Conservation (phyloP, 345 rosid genomes). For the Lumnitzera littorea region DNA sequence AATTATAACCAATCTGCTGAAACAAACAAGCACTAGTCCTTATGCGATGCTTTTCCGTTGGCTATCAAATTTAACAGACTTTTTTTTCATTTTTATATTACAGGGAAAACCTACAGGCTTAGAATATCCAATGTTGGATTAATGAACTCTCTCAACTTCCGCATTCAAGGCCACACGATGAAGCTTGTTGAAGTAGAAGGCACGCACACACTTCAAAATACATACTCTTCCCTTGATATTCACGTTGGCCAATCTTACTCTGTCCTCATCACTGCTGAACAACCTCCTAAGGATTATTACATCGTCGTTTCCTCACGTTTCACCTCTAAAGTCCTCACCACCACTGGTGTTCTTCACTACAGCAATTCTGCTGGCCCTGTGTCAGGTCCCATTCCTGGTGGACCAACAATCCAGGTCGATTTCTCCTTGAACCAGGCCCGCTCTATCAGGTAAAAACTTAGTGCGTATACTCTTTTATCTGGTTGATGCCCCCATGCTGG, state of each 20-base stretch:
- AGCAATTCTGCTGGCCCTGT: constrained; percentile 35
- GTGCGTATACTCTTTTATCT: no score
- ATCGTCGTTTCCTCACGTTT: constrained; percentile 35
- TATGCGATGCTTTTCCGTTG: no score
- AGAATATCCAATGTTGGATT: constrained; percentile 43
- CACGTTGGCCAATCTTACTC: constrained; percentile 49
- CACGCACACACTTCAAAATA: constrained; percentile 36
- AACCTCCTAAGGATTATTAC: constrained; percentile 36
- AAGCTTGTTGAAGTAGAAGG: constrained; percentile 45
- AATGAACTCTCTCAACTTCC: constrained; percentile 35
- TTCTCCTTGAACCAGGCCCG: constrained; percentile 51
- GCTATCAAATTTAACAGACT: no score
- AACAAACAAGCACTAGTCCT: not conserved
- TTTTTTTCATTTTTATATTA: not conserved
- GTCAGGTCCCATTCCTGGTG: constrained; percentile 42
- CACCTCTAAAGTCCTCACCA: constrained; percentile 25
- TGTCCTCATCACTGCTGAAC: constrained; percentile 43
- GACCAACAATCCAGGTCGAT: constrained; percentile 34
- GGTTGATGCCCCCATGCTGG: no score
- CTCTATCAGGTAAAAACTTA: constrained; percentile 27
- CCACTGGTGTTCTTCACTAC: constrained; percentile 36
- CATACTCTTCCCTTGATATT: constrained; percentile 40
- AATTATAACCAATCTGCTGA: not conserved
- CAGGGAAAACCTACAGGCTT: constrained; percentile 51
- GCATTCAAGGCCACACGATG: constrained; percentile 44